These are phyloP conservation scores for Neonectria faginata DNA, from an alignment of 2,329 filamentous ascomycete genomes.

Conservation along the genomic window DNA sequence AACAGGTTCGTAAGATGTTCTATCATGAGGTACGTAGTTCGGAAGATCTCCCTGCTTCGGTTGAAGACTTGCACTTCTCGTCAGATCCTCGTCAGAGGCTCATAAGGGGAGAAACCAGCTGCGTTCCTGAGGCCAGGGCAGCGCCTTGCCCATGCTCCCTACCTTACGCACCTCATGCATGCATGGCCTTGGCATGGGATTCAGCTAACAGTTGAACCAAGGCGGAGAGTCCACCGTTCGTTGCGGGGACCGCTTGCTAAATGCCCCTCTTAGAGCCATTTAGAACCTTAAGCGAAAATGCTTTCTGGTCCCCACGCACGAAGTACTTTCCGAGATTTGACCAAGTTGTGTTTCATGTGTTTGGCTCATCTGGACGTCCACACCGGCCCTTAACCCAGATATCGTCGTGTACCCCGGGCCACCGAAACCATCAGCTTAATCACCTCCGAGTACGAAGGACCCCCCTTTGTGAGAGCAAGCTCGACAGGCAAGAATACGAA, in stretches of 20 bases:
- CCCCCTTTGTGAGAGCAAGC: background rate
- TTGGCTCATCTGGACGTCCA: background rate
- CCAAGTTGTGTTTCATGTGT: slow-evolving; percentile 2
- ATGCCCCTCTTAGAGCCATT: slow-evolving; percentile 3
- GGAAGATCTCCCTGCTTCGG: no score
- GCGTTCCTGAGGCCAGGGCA: background rate
- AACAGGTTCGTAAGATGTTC: no score
- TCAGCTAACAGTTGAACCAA: slow-evolving; percentile 20
- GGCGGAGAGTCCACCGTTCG: slow-evolving; percentile 8
- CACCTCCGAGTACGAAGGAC: slow-evolving; percentile 2
- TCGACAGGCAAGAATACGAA: background rate
- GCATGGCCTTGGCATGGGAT: slow-evolving; percentile 23
- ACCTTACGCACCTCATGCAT: slow-evolving; percentile 32
- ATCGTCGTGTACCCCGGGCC: slow-evolving; percentile 5
- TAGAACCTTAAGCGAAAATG: background rate
- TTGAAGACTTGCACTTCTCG: background rate
- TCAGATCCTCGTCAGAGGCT: background rate
- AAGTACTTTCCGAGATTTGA: background rate
- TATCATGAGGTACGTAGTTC: background rate
- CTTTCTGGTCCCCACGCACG: slow-evolving; percentile 6
- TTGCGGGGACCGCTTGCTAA: slow-evolving; percentile 16
- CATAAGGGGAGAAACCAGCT: background rate
- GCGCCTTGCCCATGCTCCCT: slow-evolving; percentile 16
- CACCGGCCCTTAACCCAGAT: background rate
- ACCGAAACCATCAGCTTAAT: slow-evolving; percentile 6